A percentile compares a stretch with the other conserved stretches of the same genome.
phyloP scores from a whole-genome alignment of 176 grass and related monocot species.

The Triticum dicoccoides region DNA sequence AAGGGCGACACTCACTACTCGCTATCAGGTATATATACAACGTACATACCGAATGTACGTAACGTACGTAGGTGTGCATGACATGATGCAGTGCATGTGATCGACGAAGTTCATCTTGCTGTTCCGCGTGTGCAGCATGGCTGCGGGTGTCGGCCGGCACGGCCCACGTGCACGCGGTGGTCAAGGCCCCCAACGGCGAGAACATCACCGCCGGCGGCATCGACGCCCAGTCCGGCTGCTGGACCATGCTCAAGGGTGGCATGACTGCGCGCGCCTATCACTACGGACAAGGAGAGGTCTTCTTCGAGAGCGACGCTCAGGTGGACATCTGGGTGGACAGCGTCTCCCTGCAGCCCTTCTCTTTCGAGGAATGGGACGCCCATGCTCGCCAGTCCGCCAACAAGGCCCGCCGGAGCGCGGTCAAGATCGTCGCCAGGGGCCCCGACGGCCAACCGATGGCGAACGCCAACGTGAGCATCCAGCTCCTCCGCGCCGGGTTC shows the following conservation, averaged over 20 bases:
- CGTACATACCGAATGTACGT: too few relatives aligned
- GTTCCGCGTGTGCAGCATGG: constrained; percentile 38
- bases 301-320: constrained; percentile 29
- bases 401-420: constrained; percentile 17
- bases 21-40: constrained; percentile 37
- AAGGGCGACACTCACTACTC: constrained; percentile 42
- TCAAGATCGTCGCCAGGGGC: constrained; percentile 15
- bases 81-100: background rate
- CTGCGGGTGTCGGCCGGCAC: constrained; percentile 23
- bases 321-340: constrained; percentile 60
- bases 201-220: constrained; percentile 17
- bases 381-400: constrained; percentile 29
- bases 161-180: constrained; percentile 32
- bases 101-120: background rate
- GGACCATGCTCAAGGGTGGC: constrained; percentile 40
- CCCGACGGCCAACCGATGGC: constrained; percentile 17
- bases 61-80: background rate
- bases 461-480: constrained; percentile 34
- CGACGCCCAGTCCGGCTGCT: constrained; percentile 24
- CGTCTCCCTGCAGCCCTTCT: constrained; percentile 61
- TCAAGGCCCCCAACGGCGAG: constrained; percentile 18
- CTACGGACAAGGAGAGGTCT: background rate
- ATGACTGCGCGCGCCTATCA: background rate
- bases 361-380: constrained; percentile 48
- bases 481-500: constrained; percentile 26